A percentile compares a stretch with the other conserved stretches of the same genome.
These are phyloP conservation scores for Marasmius oreades DNA, from an alignment of 1,284 basidiomycete species.

Conservation along the genomic window DNA sequence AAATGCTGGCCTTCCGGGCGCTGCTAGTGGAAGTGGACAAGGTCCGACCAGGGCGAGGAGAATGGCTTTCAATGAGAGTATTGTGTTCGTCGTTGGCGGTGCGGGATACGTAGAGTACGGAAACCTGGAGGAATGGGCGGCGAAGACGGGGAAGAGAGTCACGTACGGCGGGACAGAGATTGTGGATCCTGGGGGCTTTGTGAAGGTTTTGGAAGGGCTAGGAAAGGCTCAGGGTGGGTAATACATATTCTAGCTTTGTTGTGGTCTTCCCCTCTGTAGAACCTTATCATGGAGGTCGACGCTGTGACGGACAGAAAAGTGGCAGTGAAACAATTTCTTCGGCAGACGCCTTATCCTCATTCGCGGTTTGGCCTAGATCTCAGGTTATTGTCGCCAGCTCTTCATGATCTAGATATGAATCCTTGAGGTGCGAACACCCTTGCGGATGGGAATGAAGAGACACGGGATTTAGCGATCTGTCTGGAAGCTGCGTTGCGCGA, in stretches of 20 bases:
- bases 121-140: slow-evolving; percentile 91
- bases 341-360: no score
- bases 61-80: slow-evolving; percentile 85
- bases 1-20: slow-evolving; percentile 47
- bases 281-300: no score
- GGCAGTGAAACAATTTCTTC: no score
- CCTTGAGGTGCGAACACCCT: no score
- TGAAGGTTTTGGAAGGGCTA: slow-evolving; percentile 63
- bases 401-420: no score
- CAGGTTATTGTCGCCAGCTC: no score
- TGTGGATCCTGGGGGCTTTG: slow-evolving; percentile 83
- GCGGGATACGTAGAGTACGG: slow-evolving; percentile 98
- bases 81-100: slow-evolving; percentile 96
- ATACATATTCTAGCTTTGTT: background rate
- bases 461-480: background rate
- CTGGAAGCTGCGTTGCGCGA: background rate
- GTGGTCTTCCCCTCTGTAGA: background rate
- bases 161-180: slow-evolving; percentile 98
- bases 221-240: slow-evolving; percentile 38
- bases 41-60: slow-evolving; percentile 48
- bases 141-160: slow-evolving; percentile 75
- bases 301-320: no score
- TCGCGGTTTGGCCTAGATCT: no score
- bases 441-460: no score
- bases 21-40: slow-evolving; percentile 40